These are phyloP conservation scores for Citrus maxima DNA, from an alignment of 345 rosid species.

Conservation along the genomic window DNA sequence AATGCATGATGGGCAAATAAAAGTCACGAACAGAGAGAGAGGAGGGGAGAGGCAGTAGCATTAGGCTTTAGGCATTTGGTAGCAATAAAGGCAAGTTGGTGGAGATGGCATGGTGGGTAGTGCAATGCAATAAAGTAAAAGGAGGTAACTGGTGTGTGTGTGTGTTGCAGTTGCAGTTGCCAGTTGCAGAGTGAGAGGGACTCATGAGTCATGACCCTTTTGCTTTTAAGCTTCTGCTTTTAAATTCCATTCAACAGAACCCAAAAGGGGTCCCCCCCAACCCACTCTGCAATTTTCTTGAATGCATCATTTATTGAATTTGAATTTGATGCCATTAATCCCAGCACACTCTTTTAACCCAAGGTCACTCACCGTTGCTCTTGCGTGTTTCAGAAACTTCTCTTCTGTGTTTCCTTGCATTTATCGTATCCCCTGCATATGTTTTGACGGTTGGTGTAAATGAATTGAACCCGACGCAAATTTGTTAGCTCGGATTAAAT, in stretches of 20 bases:
- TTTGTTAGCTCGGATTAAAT: no score
- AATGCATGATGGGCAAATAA: neutral
- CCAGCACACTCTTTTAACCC: neutral
- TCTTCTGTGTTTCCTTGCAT: neutral
- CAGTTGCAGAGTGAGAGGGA: neutral
- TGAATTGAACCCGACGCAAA: no score
- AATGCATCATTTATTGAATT: neutral
- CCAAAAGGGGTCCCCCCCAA: neutral
- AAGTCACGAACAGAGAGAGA: neutral
- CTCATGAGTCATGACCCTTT: neutral
- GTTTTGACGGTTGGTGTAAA: no score
- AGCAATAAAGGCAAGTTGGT: conserved; percentile 34
- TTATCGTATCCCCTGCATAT: neutral
- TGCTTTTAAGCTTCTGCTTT: conserved; percentile 2
- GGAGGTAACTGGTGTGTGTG: neutral
- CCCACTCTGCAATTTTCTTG: neutral
- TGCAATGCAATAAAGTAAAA: conserved; percentile 18
- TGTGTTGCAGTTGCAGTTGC: neutral
- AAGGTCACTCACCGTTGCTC: neutral
- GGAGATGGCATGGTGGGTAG: conserved; percentile 14
- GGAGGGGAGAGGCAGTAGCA: neutral
- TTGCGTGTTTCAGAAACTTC: conserved; percentile 1
- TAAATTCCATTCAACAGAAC: conserved; percentile 1
- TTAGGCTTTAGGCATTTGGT: neutral
- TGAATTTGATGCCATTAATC: neutral